Percentiles rank a stretch among this genome's conserved stretches.
Conservation (phyloP, 805 yeast genomes). For the Yarrowia sp. region DNA sequence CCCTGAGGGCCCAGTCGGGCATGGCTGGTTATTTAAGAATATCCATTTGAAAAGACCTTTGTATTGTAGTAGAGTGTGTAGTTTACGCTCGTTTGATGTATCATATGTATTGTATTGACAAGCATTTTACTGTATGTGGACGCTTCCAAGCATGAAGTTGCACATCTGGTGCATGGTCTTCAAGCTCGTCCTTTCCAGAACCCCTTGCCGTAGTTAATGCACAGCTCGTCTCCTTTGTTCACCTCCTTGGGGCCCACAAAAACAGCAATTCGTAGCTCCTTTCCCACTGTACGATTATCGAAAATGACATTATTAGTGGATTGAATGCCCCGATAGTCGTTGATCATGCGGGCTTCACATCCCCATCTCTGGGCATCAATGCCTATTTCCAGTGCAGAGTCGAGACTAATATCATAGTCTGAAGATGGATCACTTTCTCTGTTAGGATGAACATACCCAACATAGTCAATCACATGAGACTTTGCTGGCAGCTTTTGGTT, state of each 20-base stretch:
- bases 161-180: neutral
- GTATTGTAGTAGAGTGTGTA: neutral
- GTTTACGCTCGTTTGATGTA: neutral
- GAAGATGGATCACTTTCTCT: conserved; percentile 30
- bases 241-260: conserved; percentile 30
- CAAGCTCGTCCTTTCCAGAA: conserved; percentile 31
- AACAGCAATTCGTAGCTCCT: conserved; percentile 31
- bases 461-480: conserved; percentile 31
- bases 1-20: conserved; percentile 26
- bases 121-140: too few species aligned
- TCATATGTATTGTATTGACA: too few species aligned
- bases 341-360: conserved; percentile 33
- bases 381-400: conserved; percentile 29
- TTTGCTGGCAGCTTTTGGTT: conserved; percentile 29
- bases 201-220: conserved; percentile 34
- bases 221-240: conserved; percentile 31
- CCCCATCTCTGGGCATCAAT: conserved; percentile 32
- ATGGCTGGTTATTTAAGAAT: conserved; percentile 26
- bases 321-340: conserved; percentile 33
- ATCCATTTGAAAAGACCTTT: conserved; percentile 8
- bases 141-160: too few species aligned
- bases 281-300: conserved; percentile 29
- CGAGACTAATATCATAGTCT: conserved; percentile 32
- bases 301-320: conserved; percentile 31
- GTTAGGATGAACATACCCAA: conserved; percentile 32